A percentile compares a stretch with the other conserved stretches of the same genome.
phyloP scores from a whole-genome alignment of 768 basidiomycete genomes.

The Lyophyllum decastes region DNA sequence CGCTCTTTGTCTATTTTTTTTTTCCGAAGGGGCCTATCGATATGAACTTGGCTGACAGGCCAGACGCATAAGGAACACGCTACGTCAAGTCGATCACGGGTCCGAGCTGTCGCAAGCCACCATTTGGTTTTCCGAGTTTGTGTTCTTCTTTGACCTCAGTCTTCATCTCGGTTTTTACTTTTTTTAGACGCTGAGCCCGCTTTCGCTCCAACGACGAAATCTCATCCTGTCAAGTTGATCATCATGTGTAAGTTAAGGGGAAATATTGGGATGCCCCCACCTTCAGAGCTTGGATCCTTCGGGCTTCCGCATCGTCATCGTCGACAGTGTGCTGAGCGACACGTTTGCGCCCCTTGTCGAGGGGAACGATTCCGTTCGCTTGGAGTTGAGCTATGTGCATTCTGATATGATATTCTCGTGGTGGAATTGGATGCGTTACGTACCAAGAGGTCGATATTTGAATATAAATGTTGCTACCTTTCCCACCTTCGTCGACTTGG shows the following conservation, averaged over 20 bases:
- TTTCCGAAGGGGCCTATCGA: too few species aligned
- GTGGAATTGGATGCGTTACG: neutral
- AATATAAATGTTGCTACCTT: slow-evolving; percentile 11
- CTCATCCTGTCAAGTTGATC: neutral
- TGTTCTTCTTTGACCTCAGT: neutral
- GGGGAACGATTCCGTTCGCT: slow-evolving; percentile 15
- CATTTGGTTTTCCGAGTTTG: neutral
- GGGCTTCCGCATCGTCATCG: neutral
- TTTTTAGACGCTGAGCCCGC: too few species aligned
- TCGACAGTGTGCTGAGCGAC: neutral
- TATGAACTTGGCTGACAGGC: too few species aligned
- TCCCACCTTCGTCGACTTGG: neutral
- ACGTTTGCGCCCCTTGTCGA: neutral
- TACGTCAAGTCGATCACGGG: slow-evolving; percentile 6
- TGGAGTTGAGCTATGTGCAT: slow-evolving; percentile 10
- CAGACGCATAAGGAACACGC: neutral
- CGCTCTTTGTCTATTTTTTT: too few species aligned
- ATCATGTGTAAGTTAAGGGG: neutral
- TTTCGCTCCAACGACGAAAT: neutral
- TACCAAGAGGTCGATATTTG: slow-evolving; percentile 21
- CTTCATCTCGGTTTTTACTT: neutral
- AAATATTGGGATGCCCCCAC: neutral
- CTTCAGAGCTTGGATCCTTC: neutral
- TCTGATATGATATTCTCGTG: too few species aligned
- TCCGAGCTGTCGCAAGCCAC: neutral